Evolutionary conservation across 192 early-diverging fungal genomes (phyloP).

Genomic region (Coemansia guatemalensis): DNA sequence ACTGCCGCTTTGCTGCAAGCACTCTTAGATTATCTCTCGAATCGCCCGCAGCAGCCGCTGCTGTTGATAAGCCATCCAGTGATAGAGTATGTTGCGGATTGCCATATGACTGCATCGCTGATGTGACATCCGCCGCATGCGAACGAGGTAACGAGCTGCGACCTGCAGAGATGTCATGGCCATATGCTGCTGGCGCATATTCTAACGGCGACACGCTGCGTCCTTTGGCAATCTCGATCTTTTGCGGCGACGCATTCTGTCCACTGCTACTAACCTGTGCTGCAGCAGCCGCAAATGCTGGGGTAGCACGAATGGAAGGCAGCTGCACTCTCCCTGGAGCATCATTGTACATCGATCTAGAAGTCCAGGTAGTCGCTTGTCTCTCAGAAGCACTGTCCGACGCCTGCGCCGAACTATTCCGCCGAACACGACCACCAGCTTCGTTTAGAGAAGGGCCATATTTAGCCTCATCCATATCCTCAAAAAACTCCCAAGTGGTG

Average conservation of each 20-base stretch:
- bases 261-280: background rate
- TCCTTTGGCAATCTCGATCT: background rate
- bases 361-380: background rate
- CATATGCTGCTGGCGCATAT: background rate
- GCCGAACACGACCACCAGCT: background rate
- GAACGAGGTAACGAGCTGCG: slow-evolving; percentile 7
- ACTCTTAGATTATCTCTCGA: background rate
- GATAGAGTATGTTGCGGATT: background rate
- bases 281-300: slow-evolving; percentile 3
- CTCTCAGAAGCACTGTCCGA: slow-evolving; percentile 2
- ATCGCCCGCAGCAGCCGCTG: background rate
- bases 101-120: background rate
- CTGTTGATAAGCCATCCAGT: background rate
- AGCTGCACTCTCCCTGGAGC: slow-evolving; percentile 37
- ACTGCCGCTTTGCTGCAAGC: background rate
- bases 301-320: slow-evolving; percentile 37
- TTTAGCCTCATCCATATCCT: slow-evolving; percentile 50
- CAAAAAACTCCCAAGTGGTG: slow-evolving; percentile 50
- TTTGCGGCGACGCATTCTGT: slow-evolving; percentile 1
- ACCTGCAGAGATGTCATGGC: slow-evolving; percentile 5
- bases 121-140: background rate
- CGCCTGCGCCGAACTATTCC: slow-evolving; percentile 5
- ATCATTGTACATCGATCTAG: slow-evolving; percentile 30
- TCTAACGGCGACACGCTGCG: slow-evolving; percentile 12
- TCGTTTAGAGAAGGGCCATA: slow-evolving; percentile 6